phyloP scores from a whole-genome alignment of 495 filamentous ascomycete species.

The Apodospora peruviana region DNA sequence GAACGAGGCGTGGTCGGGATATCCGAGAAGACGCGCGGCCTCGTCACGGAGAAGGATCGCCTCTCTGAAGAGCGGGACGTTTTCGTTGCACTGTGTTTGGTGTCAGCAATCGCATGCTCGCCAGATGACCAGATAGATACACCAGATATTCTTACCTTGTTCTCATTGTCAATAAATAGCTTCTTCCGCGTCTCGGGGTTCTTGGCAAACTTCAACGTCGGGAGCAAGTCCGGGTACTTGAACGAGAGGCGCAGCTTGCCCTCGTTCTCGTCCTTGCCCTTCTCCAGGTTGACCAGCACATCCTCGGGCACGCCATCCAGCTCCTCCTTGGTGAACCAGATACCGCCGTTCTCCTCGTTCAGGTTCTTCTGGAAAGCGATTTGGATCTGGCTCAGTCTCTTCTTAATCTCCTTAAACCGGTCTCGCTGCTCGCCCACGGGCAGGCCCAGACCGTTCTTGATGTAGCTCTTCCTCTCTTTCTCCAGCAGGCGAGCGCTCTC shows the following conservation, averaged over 20 bases:
- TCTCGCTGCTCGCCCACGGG: constrained; percentile 49
- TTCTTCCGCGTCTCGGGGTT: constrained; percentile 48
- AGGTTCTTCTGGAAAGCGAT: constrained; percentile 57
- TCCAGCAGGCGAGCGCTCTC: constrained; percentile 52
- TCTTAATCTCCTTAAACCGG: constrained; percentile 61
- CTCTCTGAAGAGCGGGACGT: constrained; percentile 80
- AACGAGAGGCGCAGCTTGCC: constrained; percentile 54
- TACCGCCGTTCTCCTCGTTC: constrained; percentile 55
- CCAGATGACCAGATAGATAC: too few relatives aligned
- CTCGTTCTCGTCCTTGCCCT: constrained; percentile 64
- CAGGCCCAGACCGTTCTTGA: constrained; percentile 51
- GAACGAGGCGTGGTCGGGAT: constrained; percentile 88
- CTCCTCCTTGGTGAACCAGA: constrained; percentile 56
- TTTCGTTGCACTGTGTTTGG: constrained; percentile 62
- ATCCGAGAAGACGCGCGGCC: constrained; percentile 83
- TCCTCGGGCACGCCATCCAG: constrained; percentile 55
- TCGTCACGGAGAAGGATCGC: constrained; percentile 86
- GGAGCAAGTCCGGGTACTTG: constrained; percentile 61
- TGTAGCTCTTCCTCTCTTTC: constrained; percentile 53
- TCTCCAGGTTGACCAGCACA: constrained; percentile 54
- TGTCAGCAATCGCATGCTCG: constrained; percentile 7
- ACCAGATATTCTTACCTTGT: constrained; percentile 48
- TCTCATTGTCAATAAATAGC: constrained; percentile 54
- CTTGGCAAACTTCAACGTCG: constrained; percentile 52
- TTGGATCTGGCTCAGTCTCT: constrained; percentile 49